These are phyloP conservation scores for Hemileia vastatrix DNA, from an alignment of 1,284 basidiomycete species.

Conservation along the genomic window DNA sequence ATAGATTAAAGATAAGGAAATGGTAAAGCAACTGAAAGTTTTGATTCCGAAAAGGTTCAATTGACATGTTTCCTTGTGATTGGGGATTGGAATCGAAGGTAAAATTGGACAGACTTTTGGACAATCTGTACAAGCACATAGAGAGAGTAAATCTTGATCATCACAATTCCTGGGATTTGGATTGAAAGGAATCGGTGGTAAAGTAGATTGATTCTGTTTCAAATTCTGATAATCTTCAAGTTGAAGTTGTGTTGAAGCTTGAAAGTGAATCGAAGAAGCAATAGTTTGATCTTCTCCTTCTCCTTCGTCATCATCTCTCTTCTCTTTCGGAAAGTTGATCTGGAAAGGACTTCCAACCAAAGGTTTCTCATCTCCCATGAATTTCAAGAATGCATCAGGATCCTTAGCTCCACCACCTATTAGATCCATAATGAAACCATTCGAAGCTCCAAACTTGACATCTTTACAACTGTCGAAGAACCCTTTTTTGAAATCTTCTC, in stretches of 20 bases:
- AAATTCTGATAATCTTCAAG: too few relatives aligned
- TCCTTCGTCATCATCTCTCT: too few relatives aligned
- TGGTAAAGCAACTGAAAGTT: slow-evolving; percentile 68
- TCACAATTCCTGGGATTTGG: slow-evolving; percentile 59
- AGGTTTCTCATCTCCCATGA: slow-evolving; percentile 75
- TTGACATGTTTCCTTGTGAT: slow-evolving; percentile 39
- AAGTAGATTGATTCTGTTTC: too few relatives aligned
- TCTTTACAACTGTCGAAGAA: slow-evolving; percentile 89
- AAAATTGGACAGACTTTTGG: slow-evolving; percentile 68
- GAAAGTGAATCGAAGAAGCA: background rate
- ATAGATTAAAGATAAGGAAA: slow-evolving; percentile 68
- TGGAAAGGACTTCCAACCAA: slow-evolving; percentile 89
- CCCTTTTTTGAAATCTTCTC: slow-evolving; percentile 60
- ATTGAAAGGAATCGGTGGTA: slow-evolving; percentile 31
- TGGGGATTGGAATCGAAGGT: slow-evolving; percentile 55
- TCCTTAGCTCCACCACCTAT: slow-evolving; percentile 88
- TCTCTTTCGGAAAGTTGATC: slow-evolving; percentile 92
- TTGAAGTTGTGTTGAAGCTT: too few relatives aligned
- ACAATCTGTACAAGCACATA: slow-evolving; percentile 90
- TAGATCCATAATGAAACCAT: slow-evolving; percentile 90
- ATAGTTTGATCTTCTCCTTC: too few relatives aligned
- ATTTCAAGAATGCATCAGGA: slow-evolving; percentile 70
- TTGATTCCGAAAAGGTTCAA: slow-evolving; percentile 62
- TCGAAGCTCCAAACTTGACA: slow-evolving; percentile 85
- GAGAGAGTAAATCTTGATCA: slow-evolving; percentile 58